Percentiles rank a stretch among this genome's conserved stretches.
Evolutionary conservation across 352 stramenopile species (phyloP).

Genomic region (Pythium monospermum): DNA sequence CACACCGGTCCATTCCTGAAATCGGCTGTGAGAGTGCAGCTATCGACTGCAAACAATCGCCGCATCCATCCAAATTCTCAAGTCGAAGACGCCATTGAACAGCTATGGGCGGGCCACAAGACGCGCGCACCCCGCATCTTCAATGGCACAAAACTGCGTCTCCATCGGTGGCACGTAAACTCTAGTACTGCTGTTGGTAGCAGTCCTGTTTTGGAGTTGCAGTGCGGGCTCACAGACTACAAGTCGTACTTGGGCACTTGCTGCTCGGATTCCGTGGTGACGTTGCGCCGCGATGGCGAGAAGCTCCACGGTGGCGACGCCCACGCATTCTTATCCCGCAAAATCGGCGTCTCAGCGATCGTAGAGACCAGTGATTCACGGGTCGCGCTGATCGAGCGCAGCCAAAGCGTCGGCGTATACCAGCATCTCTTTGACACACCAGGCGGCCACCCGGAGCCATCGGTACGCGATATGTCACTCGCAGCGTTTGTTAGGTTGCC

Average conservation of each 20-base stretch:
- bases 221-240: constrained; percentile 67
- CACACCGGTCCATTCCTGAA: constrained; percentile 5
- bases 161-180: constrained; percentile 19
- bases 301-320: constrained; percentile 8
- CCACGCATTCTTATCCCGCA: constrained; percentile 67
- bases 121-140: constrained; percentile 44
- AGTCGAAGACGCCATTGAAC: constrained; percentile 33
- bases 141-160: constrained; percentile 71
- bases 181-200: background rate
- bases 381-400: constrained; percentile 66
- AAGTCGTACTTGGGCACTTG: constrained; percentile 73
- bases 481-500: no score
- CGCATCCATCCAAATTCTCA: constrained; percentile 30
- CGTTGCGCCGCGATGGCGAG: constrained; percentile 30
- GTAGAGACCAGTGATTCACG: constrained; percentile 59
- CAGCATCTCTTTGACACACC: constrained; percentile 71
- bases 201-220: constrained; percentile 16
- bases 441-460: constrained; percentile 72
- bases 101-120: constrained; percentile 37
- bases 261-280: constrained; percentile 35
- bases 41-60: constrained; percentile 44
- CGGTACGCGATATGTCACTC: no score
- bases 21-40: constrained; percentile 1
- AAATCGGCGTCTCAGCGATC: constrained; percentile 70
- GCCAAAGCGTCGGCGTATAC: constrained; percentile 62